Base-by-base conservation (phyloP, 2,329 filamentous ascomycete species). In the Chaetomiaceae sp. region DNA sequence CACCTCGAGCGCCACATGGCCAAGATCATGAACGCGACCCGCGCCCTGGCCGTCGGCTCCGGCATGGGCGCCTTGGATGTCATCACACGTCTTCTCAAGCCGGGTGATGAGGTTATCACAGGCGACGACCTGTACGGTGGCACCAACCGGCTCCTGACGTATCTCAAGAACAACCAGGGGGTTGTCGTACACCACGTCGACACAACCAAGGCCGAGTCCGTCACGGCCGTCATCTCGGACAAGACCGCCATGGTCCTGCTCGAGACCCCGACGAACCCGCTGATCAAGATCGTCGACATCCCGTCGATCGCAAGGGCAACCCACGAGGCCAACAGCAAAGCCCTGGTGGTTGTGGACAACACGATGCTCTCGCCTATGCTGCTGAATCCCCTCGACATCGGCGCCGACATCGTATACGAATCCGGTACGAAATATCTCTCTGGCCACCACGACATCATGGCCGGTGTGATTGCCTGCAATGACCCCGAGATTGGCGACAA, bases 381-480 rank as follows among this genome's bases (percentile, higher is more conserved):
- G 7, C 85, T 85, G 64, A 97, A 96, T 71, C 93, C 93, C 5
- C 81, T 99, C 16, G 92, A 97, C 55, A 78, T 97, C 23, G 93
- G 95, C 51, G 91, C 92, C 14, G 93, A 99, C 63, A 87, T 99
- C 60, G 89, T 95, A 50, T 99, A 99, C 70, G 93, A 99, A 73
- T 95, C 88, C 21, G 93, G 93, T 50, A 99, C 93, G 20, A 99
- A 99, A 70, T 99, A 99, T 65, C 78, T 99, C 5, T 97, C 91
- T 1, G 93, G 93, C 27, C 93, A 99, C 68, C 93, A 99, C 75
- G 95, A 99, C 66, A 86, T 99, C 65, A 99, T 99, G 93, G 93
- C 93, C 9, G 93, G 95, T 56, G 90, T 99, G 25, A 87, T 99
- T 58, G 93, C 91, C 19, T 83, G 91, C 68, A 97, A 97, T 67